Conservation (phyloP, 257 asterid genomes). For the Nicotiana tabacum region DNA sequence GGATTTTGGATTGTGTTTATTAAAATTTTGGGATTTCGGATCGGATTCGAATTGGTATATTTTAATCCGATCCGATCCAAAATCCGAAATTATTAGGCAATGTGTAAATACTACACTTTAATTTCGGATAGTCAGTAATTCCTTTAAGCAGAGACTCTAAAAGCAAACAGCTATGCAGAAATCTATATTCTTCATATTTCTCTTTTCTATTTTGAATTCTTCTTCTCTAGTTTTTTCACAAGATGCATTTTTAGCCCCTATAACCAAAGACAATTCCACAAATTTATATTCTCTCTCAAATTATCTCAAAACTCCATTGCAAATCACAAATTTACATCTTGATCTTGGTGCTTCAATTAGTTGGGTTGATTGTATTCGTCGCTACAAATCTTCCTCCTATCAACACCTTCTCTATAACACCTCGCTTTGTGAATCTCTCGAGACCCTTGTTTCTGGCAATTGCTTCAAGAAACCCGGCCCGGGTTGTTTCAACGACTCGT, state of each 20-base stretch:
- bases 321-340: neutral
- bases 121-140: too few relatives aligned
- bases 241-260: neutral
- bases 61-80: too few relatives aligned
- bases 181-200: too few relatives aligned
- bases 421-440: neutral
- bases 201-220: neutral
- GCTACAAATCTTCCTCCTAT: constrained; percentile 13
- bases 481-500: constrained; percentile 27
- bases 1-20: too few relatives aligned
- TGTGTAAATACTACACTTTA: too few relatives aligned
- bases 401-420: constrained; percentile 4
- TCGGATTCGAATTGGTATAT: too few relatives aligned
- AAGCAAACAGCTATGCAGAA: too few relatives aligned
- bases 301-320: constrained; percentile 8
- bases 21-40: too few relatives aligned
- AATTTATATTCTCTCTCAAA: constrained; percentile 1
- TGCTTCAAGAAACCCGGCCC: constrained; percentile 22
- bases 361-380: constrained; percentile 7
- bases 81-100: too few relatives aligned
- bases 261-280: constrained; percentile 9
- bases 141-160: too few relatives aligned
- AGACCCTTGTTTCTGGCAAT: neutral
- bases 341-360: constrained; percentile 10
- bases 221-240: neutral